Evolutionary conservation across 31 red algal species (phyloP).

Genomic region (Odonthalia washingtoniensis): DNA sequence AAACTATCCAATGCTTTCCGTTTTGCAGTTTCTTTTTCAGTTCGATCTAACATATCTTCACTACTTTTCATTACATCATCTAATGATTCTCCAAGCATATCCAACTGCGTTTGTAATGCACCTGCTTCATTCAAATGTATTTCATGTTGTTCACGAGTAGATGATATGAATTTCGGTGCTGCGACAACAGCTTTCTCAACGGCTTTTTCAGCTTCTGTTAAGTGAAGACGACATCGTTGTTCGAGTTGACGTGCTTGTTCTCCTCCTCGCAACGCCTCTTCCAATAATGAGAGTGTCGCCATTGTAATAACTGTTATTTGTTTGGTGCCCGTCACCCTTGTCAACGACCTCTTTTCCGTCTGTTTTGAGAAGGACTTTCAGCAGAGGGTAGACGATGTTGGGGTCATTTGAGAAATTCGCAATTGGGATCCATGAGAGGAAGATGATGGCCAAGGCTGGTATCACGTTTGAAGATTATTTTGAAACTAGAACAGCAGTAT

Average conservation of each 20-base stretch:
- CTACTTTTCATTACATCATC: constrained; percentile 70
- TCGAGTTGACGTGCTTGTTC: constrained; percentile 67
- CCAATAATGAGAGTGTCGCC: constrained; percentile 60
- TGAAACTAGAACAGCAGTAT: too few species aligned
- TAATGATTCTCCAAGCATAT: constrained; percentile 79
- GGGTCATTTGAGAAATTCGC: too few species aligned
- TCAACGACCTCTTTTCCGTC: neutral
- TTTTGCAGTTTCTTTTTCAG: constrained; percentile 39
- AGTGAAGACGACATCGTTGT: constrained; percentile 43
- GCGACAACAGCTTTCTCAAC: constrained; percentile 33
- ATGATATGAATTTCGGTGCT: constrained; percentile 55
- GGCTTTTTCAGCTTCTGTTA: constrained; percentile 39
- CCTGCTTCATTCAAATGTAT: constrained; percentile 38
- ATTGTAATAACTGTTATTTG: constrained; percentile 33
- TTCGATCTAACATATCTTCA: constrained; percentile 49
- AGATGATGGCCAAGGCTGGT: too few species aligned
- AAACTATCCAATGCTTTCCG: constrained; percentile 57
- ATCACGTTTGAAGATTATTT: too few species aligned
- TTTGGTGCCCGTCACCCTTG: neutral
- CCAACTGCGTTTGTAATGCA: constrained; percentile 56
- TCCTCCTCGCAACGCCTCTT: constrained; percentile 76
- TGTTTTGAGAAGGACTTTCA: too few species aligned
- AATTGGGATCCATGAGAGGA: too few species aligned
- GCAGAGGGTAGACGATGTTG: too few species aligned
- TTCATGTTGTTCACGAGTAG: constrained; percentile 39